Evolutionary conservation across 306 rosid genomes (phyloP).

Genomic region (Casuarina glauca): DNA sequence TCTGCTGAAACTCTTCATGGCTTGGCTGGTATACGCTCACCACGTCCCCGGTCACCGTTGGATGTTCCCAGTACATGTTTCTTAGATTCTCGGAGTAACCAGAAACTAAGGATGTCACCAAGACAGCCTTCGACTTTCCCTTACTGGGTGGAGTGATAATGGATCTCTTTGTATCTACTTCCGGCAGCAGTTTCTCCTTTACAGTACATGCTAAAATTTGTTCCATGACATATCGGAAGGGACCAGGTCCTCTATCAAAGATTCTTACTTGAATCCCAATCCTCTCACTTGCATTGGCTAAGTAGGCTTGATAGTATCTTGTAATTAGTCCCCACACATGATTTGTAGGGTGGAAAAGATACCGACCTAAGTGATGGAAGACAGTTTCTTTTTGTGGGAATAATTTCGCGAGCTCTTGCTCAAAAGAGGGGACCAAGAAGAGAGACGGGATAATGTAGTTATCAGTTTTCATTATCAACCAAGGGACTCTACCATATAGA

Average conservation of each 20-base stretch:
- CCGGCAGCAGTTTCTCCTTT: slow-evolving; percentile 60
- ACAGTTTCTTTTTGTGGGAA: slow-evolving; percentile 67
- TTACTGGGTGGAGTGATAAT: slow-evolving; percentile 17
- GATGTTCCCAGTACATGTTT: slow-evolving; percentile 70
- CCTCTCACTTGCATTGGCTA: slow-evolving; percentile 64
- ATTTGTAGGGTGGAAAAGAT: slow-evolving; percentile 69
- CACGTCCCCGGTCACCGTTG: slow-evolving; percentile 60
- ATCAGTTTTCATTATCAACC: slow-evolving; percentile 69
- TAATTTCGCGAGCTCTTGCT: slow-evolving; percentile 54
- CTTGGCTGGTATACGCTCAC: slow-evolving; percentile 67
- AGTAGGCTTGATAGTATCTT: slow-evolving; percentile 64
- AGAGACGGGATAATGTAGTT: slow-evolving; percentile 69
- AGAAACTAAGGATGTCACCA: slow-evolving; percentile 62
- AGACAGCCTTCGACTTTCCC: slow-evolving; percentile 49
- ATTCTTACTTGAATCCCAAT: slow-evolving; percentile 72
- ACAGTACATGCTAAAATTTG: slow-evolving; percentile 59
- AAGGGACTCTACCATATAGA: slow-evolving; percentile 48
- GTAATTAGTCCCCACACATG: slow-evolving; percentile 68
- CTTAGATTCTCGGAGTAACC: slow-evolving; percentile 64
- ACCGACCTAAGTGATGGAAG: slow-evolving; percentile 73
- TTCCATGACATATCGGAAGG: slow-evolving; percentile 65
- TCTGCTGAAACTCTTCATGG: slow-evolving; percentile 71
- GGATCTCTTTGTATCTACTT: slow-evolving; percentile 30
- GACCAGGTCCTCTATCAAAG: slow-evolving; percentile 58
- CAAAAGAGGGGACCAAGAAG: slow-evolving; percentile 66